A percentile compares a stretch with the other conserved stretches of the same genome.
These are phyloP conservation scores for Nemania serpens DNA, from an alignment of 2,329 filamentous ascomycete species.

Conservation along the genomic window DNA sequence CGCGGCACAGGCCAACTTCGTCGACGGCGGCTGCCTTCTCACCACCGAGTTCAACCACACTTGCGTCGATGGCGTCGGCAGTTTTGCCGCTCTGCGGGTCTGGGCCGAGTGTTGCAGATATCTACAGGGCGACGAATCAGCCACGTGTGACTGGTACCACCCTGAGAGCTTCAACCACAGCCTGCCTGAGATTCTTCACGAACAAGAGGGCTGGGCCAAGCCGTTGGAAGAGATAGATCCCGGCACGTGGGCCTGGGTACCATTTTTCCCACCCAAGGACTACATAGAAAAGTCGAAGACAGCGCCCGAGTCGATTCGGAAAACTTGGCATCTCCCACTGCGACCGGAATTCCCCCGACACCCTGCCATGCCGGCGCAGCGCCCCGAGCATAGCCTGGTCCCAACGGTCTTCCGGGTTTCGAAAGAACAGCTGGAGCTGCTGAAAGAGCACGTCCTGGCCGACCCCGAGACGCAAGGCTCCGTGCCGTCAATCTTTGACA, in stretches of 20 bases:
- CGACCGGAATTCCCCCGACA: conserved; percentile 4
- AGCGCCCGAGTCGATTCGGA: background rate
- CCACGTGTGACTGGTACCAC: conserved; percentile 36
- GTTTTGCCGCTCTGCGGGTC: conserved; percentile 36
- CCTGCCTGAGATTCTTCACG: conserved; percentile 37
- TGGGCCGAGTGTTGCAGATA: conserved; percentile 42
- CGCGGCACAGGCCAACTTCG: conserved; percentile 41
- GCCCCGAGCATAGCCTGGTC: conserved; percentile 35
- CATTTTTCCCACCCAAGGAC: conserved; percentile 27
- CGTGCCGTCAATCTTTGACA: conserved; percentile 44
- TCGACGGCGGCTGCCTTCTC: conserved; percentile 40
- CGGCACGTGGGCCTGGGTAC: conserved; percentile 34
- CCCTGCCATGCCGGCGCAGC: conserved; percentile 34
- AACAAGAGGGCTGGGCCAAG: conserved; percentile 32
- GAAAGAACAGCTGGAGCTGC: conserved; percentile 40
- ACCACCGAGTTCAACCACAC: conserved; percentile 35
- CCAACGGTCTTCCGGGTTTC: conserved; percentile 43
- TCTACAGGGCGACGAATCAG: conserved; percentile 30
- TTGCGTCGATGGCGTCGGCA: conserved; percentile 37
- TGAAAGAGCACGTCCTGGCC: conserved; percentile 40
- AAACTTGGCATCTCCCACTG: background rate
- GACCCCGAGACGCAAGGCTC: conserved; percentile 35
- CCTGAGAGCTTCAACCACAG: conserved; percentile 41
- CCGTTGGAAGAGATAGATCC: conserved; percentile 33
- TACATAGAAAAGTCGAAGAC: background rate